Percentiles rank a stretch among this genome's conserved stretches.
Evolutionary conservation across 78 protist genomes (phyloP).

Genomic region (Dictyostelium intermedium): DNA sequence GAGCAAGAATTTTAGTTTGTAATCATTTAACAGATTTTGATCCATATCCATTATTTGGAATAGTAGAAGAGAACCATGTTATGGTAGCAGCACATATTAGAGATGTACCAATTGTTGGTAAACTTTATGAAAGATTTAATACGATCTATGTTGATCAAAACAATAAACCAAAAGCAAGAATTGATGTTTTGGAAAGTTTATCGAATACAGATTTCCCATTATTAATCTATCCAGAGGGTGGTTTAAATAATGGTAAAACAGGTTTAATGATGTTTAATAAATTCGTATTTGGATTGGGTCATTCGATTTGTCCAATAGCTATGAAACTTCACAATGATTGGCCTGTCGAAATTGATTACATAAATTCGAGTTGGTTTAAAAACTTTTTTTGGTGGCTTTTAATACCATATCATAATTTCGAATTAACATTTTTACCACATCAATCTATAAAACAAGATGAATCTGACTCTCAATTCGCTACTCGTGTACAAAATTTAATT

Average conservation of each 20-base stretch:
- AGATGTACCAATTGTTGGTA: conserved; percentile 56
- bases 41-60: conserved; percentile 41
- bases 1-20: conserved; percentile 26
- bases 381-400: conserved; percentile 57
- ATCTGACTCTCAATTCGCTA: conserved; percentile 42
- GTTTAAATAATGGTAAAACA: conserved; percentile 25
- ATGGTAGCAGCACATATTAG: conserved; percentile 52
- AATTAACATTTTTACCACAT: not conserved
- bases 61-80: not conserved
- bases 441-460: not conserved
- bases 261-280: conserved; percentile 74
- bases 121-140: conserved; percentile 15
- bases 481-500: conserved; percentile 39
- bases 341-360: conserved; percentile 55
- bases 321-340: conserved; percentile 6
- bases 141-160: conserved; percentile 35
- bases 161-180: conserved; percentile 19
- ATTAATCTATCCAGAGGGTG: conserved; percentile 64
- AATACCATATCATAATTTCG: conserved; percentile 29
- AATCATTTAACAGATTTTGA: conserved; percentile 63
- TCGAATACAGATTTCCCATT: not conserved
- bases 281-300: conserved; percentile 56
- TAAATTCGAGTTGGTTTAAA: conserved; percentile 50
- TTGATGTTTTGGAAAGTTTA: conserved; percentile 12
- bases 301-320: conserved; percentile 18